Evolutionary conservation across 1,139 yeast species (phyloP), one percentile per base, ranked within the genome.

Genomic region (Geotrichum fermentans): DNA sequence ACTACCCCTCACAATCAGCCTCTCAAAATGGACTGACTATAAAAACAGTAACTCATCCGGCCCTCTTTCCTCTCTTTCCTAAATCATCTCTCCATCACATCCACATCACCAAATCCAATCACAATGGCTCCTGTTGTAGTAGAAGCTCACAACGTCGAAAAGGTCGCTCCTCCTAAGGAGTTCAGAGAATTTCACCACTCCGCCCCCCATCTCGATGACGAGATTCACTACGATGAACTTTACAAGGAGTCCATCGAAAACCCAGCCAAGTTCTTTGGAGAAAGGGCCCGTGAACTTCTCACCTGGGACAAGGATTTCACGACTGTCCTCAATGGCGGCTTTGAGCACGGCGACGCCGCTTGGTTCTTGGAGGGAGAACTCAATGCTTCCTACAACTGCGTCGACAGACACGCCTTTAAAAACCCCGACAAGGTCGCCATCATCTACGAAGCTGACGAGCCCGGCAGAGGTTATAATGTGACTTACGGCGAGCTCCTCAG

Each of bases 291-390:
- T 34, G 72, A 78, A 54, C 67, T 70, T 56, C 72, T 85, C 59
- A 69, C 74, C 56, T 85, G 95, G 95, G 71, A 70, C 55, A 76
- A 69, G 49, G 82, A 80, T 5, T 84, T 83, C 62, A 79, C 78
- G 52, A 65, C 69, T 42, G 78, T 83, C 20, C 74, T 82, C 58
- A 70, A 71, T 55, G 71, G 69, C 35, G 80, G 81, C 56, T 82
- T 82, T 60, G 72, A 75, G 57, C 65, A 80, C 60, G 86, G 84
- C 52, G 85, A 81, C 62, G 75, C 80, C 52, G 78, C 88, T 26
- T 85, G 94, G 94, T 85, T 84, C 65, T 66, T 83, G 42, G 82
- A 80, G 60, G 94, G 94, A 53, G 78, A 82, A 64, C 69, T 85
- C 63, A 85, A 85, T 62, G 92, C 94, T 17, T 77, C 80, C 53